These are phyloP conservation scores for Hygrophila difformis DNA, from an alignment of 257 asterid species.

Conservation along the genomic window DNA sequence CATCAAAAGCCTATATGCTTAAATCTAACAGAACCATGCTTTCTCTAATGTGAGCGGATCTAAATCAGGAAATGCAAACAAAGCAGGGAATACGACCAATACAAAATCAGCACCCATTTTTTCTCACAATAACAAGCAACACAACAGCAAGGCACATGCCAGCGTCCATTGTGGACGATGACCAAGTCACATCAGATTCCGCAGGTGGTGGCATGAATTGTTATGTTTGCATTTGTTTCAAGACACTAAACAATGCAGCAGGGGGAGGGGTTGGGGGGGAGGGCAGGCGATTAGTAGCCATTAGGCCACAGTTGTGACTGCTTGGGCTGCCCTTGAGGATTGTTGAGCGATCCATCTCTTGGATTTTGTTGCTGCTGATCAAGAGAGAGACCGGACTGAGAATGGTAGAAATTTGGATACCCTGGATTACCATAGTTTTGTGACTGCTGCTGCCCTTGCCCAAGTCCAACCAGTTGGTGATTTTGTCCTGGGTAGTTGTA, in stretches of 20 bases:
- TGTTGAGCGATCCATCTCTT: constrained; percentile 51
- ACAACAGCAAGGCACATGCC: constrained; percentile 35
- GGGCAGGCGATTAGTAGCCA: constrained; percentile 44
- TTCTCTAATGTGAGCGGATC: constrained; percentile 3
- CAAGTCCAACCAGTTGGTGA: constrained; percentile 68
- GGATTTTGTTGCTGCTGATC: constrained; percentile 60
- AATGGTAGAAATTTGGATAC: constrained; percentile 67
- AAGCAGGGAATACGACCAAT: constrained; percentile 28
- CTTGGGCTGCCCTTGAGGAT: constrained; percentile 69
- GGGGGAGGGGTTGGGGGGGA: too few species aligned
- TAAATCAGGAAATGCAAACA: constrained; percentile 6
- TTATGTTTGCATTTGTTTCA: constrained; percentile 38
- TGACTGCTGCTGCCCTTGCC: constrained; percentile 80
- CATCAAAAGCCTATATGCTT: constrained; percentile 10
- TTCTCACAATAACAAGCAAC: constrained; percentile 36
- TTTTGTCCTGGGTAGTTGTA: constrained; percentile 64
- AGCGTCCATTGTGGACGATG: constrained; percentile 23
- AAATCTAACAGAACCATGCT: constrained; percentile 14
- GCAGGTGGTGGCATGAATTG: constrained; percentile 16
- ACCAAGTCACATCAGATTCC: neutral
- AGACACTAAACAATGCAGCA: too few species aligned
- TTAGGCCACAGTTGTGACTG: constrained; percentile 82
- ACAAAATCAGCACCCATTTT: constrained; percentile 37
- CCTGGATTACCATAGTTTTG: constrained; percentile 66
- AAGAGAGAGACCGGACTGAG: constrained; percentile 52